Evolutionary conservation across 2,329 filamentous ascomycete genomes (phyloP).

Genomic region (Pseudomassariella vexata): DNA sequence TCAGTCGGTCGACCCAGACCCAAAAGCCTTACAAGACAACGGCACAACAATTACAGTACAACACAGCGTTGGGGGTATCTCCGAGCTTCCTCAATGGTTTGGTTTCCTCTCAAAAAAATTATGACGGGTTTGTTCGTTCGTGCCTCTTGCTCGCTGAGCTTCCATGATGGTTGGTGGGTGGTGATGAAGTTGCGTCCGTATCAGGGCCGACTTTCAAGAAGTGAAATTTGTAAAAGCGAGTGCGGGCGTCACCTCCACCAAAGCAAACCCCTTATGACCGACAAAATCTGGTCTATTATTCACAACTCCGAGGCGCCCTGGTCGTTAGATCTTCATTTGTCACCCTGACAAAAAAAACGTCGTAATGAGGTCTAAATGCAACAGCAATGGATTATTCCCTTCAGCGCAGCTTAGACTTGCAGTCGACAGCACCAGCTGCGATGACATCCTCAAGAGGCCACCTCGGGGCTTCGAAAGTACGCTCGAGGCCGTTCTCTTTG

Average conservation of each 20-base stretch:
- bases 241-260: slow-evolving; percentile 8
- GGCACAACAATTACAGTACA: slow-evolving; percentile 1
- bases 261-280: slow-evolving; percentile 16
- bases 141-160: slow-evolving; percentile 3
- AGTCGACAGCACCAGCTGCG: slow-evolving; percentile 66
- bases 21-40: too few species aligned
- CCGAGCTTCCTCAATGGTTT: slow-evolving; percentile 3
- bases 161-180: not conserved
- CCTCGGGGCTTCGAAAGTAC: slow-evolving; percentile 69
- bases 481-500: slow-evolving; percentile 57
- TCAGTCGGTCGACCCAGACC: too few species aligned
- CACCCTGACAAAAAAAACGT: slow-evolving; percentile 17
- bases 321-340: slow-evolving; percentile 14
- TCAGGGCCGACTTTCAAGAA: slow-evolving; percentile 7
- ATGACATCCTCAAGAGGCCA: slow-evolving; percentile 85
- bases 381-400: slow-evolving; percentile 6
- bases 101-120: slow-evolving; percentile 2
- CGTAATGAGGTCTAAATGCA: slow-evolving; percentile 15
- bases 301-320: slow-evolving; percentile 25
- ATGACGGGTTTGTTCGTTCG: not conserved
- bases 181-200: too few species aligned
- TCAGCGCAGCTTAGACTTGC: slow-evolving; percentile 66
- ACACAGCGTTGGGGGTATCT: slow-evolving; percentile 4
- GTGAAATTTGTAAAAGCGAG: slow-evolving; percentile 9
- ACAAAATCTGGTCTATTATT: slow-evolving; percentile 14